Percentiles rank a stretch among this genome's conserved stretches.
Evolutionary conservation across 345 rosid genomes (phyloP).

Genomic region (Lagerstroemia speciosa): DNA sequence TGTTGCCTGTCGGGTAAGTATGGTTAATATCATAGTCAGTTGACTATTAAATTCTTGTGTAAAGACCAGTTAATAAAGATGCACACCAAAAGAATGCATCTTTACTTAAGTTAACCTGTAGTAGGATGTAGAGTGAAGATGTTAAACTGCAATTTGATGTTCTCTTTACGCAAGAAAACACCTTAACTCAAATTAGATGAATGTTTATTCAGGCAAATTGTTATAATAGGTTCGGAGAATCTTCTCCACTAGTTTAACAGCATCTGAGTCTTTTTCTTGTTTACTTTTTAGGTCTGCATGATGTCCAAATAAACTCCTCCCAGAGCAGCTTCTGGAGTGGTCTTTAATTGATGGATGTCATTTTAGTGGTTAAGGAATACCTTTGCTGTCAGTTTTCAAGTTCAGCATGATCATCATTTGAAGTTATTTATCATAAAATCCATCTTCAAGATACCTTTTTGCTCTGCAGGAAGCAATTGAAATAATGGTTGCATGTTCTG

Average conservation of each 20-base stretch:
- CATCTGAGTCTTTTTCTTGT: not conserved
- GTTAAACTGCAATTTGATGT: not conserved
- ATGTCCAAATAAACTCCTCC: not conserved
- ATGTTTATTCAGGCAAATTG: not conserved
- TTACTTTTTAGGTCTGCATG: not conserved
- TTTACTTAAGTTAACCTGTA: not conserved
- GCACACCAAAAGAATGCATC: not conserved
- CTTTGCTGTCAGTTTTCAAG: not conserved
- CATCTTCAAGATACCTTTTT: constrained; percentile 8
- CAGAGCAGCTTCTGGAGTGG: not conserved
- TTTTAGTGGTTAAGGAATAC: not conserved
- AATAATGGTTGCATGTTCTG: constrained; percentile 77
- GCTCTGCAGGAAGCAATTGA: constrained; percentile 69
- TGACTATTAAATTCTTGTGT: not conserved
- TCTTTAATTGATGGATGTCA: not conserved
- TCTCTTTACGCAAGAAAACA: no score
- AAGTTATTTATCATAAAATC: not conserved
- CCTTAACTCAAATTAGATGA: no score
- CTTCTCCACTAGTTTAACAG: not conserved
- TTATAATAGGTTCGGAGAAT: not conserved
- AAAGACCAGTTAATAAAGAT: not conserved
- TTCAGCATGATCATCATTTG: not conserved
- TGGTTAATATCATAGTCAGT: not conserved
- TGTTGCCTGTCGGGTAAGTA: not conserved
- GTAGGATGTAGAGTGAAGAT: not conserved